Evolutionary conservation across 495 filamentous ascomycete species (phyloP).

Genomic region (Monascus purpureus): DNA sequence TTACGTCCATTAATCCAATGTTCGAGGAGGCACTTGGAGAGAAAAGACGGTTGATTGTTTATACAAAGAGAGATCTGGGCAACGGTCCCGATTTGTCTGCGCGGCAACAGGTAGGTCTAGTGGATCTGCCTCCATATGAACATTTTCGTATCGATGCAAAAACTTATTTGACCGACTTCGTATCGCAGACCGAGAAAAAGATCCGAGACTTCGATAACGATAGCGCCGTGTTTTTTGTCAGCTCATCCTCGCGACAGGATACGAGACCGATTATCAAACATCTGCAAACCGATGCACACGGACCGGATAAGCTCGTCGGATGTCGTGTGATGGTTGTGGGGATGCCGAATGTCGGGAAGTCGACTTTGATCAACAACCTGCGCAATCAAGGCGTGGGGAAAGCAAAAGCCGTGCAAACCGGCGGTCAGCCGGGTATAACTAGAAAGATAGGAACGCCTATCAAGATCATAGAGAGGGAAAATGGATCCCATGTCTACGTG

Average conservation of each 20-base stretch:
- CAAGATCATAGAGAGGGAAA: slow-evolving; percentile 53
- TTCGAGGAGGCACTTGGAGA: slow-evolving; percentile 66
- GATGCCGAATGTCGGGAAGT: slow-evolving; percentile 93
- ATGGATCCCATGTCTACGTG: slow-evolving; percentile 45
- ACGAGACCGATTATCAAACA: slow-evolving; percentile 42
- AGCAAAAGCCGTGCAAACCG: slow-evolving; percentile 69
- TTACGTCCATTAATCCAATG: slow-evolving; percentile 80
- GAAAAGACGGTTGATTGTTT: slow-evolving; percentile 65
- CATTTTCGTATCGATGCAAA: too few species aligned
- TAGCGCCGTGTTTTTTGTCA: slow-evolving; percentile 50
- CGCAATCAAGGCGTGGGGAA: slow-evolving; percentile 52
- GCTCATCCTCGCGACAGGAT: slow-evolving; percentile 33
- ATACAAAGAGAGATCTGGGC: slow-evolving; percentile 79
- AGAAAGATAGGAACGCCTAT: slow-evolving; percentile 71
- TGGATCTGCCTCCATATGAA: too few species aligned
- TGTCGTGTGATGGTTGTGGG: slow-evolving; percentile 77
- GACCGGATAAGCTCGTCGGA: slow-evolving; percentile 44
- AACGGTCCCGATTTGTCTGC: slow-evolving; percentile 15
- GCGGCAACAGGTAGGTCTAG: slow-evolving; percentile 16
- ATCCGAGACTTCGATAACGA: slow-evolving; percentile 46
- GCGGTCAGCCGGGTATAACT: slow-evolving; percentile 79
- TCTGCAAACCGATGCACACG: slow-evolving; percentile 31
- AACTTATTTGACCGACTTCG: too few species aligned
- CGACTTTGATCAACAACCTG: slow-evolving; percentile 76
- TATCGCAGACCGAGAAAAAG: slow-evolving; percentile 25